These are phyloP conservation scores for Phytophthora quininea DNA, from an alignment of 352 stramenopile genomes.

Conservation along the genomic window DNA sequence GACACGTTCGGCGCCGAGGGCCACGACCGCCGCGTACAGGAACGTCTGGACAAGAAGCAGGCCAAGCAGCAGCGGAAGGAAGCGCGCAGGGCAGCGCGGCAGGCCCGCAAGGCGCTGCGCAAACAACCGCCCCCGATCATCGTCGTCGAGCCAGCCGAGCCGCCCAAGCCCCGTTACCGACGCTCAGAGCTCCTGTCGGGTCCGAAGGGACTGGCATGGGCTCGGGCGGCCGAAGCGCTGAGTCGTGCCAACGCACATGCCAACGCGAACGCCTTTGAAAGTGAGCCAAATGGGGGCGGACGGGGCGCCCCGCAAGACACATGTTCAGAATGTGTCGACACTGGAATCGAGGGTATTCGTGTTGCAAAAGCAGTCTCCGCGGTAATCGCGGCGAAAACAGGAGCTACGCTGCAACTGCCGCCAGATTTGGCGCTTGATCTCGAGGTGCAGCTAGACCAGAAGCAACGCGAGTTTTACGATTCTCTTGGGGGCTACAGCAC, in stretches of 20 bases:
- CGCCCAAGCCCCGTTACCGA: conserved; percentile 8
- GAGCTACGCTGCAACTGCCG: conserved; percentile 7
- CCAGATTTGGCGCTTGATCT: conserved; percentile 26
- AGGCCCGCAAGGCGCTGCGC: conserved; percentile 32
- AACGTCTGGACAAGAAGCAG: conserved; percentile 40
- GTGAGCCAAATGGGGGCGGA: conserved; percentile 24
- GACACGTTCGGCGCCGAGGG: conserved; percentile 24
- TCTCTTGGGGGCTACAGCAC: conserved; percentile 51
- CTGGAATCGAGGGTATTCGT: not conserved
- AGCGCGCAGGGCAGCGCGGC: conserved; percentile 29
- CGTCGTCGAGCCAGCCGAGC: conserved; percentile 21
- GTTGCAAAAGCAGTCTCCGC: conserved; percentile 12
- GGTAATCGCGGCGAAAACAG: conserved; percentile 14
- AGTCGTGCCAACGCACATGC: conserved; percentile 23
- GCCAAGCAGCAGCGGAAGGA: conserved; percentile 42
- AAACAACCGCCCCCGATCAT: conserved; percentile 28
- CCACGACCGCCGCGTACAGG: conserved; percentile 28
- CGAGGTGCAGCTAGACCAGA: conserved; percentile 37
- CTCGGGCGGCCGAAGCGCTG: conserved; percentile 21
- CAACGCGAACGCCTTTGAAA: conserved; percentile 21
- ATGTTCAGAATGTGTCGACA: conserved; percentile 32
- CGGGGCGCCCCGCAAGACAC: conserved; percentile 13
- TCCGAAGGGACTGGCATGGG: conserved; percentile 15
- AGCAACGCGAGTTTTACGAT: conserved; percentile 43
- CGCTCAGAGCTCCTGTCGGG: conserved; percentile 2